phyloP scores from a whole-genome alignment of 805 yeast genomes.

The Priceomyces medius region DNA sequence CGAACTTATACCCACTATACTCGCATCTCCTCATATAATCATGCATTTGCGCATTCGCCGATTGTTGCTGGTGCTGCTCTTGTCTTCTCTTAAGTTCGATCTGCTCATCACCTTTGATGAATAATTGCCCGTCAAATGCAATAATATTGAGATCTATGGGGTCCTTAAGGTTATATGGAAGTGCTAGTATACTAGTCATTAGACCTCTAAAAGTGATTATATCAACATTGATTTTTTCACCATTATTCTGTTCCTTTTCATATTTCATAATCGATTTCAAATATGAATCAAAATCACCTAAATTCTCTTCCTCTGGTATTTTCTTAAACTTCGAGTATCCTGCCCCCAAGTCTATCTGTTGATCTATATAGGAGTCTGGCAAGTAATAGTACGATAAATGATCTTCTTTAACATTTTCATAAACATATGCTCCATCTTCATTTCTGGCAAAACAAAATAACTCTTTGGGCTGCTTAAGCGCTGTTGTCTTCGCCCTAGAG shows the following conservation, averaged over 20 bases:
- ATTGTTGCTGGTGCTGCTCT: constrained; percentile 19
- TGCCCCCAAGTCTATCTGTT: constrained; percentile 57
- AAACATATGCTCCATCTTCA: constrained; percentile 42
- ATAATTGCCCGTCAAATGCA: constrained; percentile 72
- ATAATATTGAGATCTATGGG: constrained; percentile 61
- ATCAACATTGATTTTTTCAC: constrained; percentile 54
- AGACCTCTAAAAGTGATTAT: constrained; percentile 84
- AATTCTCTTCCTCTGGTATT: constrained; percentile 53
- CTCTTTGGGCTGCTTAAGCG: constrained; percentile 85
- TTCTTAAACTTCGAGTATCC: constrained; percentile 62
- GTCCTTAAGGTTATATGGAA: constrained; percentile 60
- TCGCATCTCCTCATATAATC: constrained; percentile 40
- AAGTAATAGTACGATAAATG: constrained; percentile 70
- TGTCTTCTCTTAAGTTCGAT: constrained; percentile 31
- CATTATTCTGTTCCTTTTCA: constrained; percentile 47
- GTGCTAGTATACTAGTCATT: constrained; percentile 67
- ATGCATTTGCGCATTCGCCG: constrained; percentile 20
- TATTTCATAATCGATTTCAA: constrained; percentile 52
- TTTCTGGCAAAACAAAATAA: constrained; percentile 64
- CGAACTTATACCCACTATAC: constrained; percentile 84
- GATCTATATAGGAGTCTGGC: constrained; percentile 67
- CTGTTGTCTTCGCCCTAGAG: constrained; percentile 59
- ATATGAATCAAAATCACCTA: constrained; percentile 57
- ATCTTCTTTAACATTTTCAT: constrained; percentile 51
- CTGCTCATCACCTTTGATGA: constrained; percentile 53